Conservation (phyloP, 176 grass and related monocot species). For the Oryza meridionalis region DNA sequence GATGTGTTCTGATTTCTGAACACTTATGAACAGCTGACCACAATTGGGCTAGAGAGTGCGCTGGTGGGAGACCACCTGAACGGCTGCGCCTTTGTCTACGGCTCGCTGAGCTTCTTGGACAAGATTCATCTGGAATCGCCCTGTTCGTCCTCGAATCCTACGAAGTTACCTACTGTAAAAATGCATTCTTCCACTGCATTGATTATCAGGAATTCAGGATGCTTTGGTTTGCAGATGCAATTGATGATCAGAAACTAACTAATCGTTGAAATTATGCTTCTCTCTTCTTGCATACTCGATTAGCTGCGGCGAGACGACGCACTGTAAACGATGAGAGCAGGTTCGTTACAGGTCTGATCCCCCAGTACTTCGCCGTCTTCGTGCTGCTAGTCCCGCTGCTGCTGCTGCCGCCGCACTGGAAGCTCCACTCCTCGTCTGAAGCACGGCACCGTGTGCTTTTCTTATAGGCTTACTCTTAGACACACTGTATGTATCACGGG, state of each 20-base stretch:
- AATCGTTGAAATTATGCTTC: neutral
- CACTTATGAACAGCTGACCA: conserved; percentile 39
- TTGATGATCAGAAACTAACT: neutral
- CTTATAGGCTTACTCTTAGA: no score
- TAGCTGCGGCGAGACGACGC: conserved; percentile 41
- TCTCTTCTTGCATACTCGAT: conserved; percentile 1
- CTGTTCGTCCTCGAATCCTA: conserved; percentile 76
- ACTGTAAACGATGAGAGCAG: conserved; percentile 46
- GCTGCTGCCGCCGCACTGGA: conserved; percentile 13
- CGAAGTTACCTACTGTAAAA: conserved; percentile 38
- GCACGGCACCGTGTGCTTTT: no score
- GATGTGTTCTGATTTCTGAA: neutral
- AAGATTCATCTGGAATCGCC: conserved; percentile 71
- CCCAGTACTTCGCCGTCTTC: conserved; percentile 50
- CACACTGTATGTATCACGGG: neutral
- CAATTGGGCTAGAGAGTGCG: conserved; percentile 63
- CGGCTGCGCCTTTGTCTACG: conserved; percentile 65
- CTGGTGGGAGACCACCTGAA: conserved; percentile 73
- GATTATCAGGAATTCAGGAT: neutral
- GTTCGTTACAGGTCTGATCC: conserved; percentile 54
- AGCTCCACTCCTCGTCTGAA: conserved; percentile 53
- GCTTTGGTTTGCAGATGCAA: neutral
- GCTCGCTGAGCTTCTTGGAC: conserved; percentile 79
- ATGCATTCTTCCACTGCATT: neutral
- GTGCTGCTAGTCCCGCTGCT: conserved; percentile 28